Evolutionary conservation across 2,329 filamentous ascomycete genomes (phyloP), one percentile per base, ranked within the genome.

Genomic region (Monilinia fructigena): DNA sequence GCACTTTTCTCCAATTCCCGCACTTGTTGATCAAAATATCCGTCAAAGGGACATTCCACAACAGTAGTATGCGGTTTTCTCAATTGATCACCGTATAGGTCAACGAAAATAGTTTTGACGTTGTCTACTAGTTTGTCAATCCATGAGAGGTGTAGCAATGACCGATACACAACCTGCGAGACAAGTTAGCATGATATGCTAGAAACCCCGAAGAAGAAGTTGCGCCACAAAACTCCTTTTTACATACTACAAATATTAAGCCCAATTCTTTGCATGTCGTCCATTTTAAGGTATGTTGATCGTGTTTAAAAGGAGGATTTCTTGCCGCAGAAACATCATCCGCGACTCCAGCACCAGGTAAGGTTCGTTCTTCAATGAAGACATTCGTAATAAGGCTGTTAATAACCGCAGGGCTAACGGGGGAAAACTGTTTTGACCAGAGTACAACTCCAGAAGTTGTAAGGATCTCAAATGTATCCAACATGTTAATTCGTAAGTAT

Each of bases 41-140:
- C 85, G 75, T 96, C 92, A 76, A 99, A 99, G 61, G 86, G 85
- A 79, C 93, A 97, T 76, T 93, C 86, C 66, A 95, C 83, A 28
- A 91, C 82, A 64, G 90, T 92, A 14, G 88, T 91, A 76, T 94
- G 86, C 35, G 90, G 86, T 72, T 91, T 91, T 77, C 88, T 93
- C 65, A 99, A 81, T 77, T 97, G 90, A 67, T 95, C 89, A 72
- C 89, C 91, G 77, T 98, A 99, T 38, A 97, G 84, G 71, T 93
- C 91, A 71, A 95, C 85, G 76, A 98, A 99, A 45, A 99, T 88
- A 12, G 91, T 93, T 77, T 89, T 92, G 74, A 98, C 92, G 75
- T 98, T 96, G 75, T 97, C 94, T 72, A 99, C 87, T 58, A 99
- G 88, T 77, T 95, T 93, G 78, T 99, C 95, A 71, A 98, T 92